Percentiles rank a stretch among this genome's conserved stretches.
phyloP scores from a whole-genome alignment of 78 protist species.

The Bigelowiella natans region DNA sequence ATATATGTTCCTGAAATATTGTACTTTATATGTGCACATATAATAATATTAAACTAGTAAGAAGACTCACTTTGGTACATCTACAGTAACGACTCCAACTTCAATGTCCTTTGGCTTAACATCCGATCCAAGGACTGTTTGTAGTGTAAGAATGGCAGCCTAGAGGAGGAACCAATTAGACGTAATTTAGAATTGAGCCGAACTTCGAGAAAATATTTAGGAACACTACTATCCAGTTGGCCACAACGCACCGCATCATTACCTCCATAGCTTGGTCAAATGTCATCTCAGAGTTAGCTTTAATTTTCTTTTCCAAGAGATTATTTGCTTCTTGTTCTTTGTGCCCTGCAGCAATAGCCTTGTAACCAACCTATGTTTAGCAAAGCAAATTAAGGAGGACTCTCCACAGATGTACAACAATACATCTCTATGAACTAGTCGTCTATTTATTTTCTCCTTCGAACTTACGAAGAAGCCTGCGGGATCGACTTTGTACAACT shows the following conservation, averaged over 20 bases:
- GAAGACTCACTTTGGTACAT: not conserved
- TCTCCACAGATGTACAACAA: too few species aligned
- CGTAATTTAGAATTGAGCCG: too few species aligned
- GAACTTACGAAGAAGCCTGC: conserved; percentile 38
- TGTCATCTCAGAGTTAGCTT: conserved; percentile 43
- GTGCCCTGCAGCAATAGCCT: conserved; percentile 77
- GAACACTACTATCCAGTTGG: too few species aligned
- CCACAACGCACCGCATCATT: conserved; percentile 57
- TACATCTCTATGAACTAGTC: too few species aligned
- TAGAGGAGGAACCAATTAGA: not conserved
- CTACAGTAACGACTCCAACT: conserved; percentile 43
- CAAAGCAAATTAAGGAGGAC: too few species aligned
- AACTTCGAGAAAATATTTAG: too few species aligned
- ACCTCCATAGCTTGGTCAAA: conserved; percentile 13
- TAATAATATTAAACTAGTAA: not conserved
- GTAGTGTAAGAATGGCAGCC: conserved; percentile 77
- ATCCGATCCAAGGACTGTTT: conserved; percentile 67
- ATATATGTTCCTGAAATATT: not conserved
- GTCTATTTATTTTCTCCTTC: too few species aligned
- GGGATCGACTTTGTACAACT: conserved; percentile 82
- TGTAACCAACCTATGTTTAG: conserved; percentile 35
- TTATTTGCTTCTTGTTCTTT: conserved; percentile 87
- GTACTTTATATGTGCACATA: not conserved
- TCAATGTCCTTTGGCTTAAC: conserved; percentile 78
- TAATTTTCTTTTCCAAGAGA: conserved; percentile 84